Base-by-base conservation (phyloP, 352 stramenopile genomes). In the Globisporangium acanthophoron region DNA sequence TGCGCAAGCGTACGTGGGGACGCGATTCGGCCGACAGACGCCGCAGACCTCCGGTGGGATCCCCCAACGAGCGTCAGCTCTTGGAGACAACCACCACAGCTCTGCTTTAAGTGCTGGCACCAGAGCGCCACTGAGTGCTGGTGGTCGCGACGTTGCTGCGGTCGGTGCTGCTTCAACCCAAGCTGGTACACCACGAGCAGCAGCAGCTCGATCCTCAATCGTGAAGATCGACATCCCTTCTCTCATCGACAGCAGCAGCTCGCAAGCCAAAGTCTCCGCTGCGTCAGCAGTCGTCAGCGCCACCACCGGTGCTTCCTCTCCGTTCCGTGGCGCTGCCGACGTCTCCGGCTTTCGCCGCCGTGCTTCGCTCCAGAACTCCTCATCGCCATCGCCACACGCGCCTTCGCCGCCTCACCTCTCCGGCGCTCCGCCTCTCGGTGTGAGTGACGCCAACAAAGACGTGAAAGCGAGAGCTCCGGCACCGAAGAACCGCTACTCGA, bases 191-290 rank as follows among this genome's bases (percentile, higher is more conserved):
- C 41, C 41, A 6, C 47, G 29, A 55, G 3, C 12, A 12, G n/a
- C 54, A 27, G 3, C 15, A 29, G 5, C 43, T 12, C 44, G 12
- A 6, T 55, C 52, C 8, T 49, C 37, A 5, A n/a, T 44, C n/a
- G 58, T 64, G 24, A 59, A 43, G 29, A 64, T 64, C 21, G 58
- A 64, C 37, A 64, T 64, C 6, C 58, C 58, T 4, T n/a, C 58
- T 9, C 27, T 59, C 9, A 24, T 64, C 16, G 37, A 43, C 20
- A 15, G n/a, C 13, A 21, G 18, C 4, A 37, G 16, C 12, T 21
- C 29, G 9, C 6, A 21, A 47, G 21, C 5, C 9, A 16, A 44
- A 11, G 31, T 15, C 49, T 18, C 47, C 3, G 11, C 9, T 52
- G 29, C 13, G 2, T 6, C 43, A 45, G 8, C n/a, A 24, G 12